These are phyloP conservation scores for Candida smagusa DNA, from an alignment of 1,139 yeast genomes.

Conservation along the genomic window DNA sequence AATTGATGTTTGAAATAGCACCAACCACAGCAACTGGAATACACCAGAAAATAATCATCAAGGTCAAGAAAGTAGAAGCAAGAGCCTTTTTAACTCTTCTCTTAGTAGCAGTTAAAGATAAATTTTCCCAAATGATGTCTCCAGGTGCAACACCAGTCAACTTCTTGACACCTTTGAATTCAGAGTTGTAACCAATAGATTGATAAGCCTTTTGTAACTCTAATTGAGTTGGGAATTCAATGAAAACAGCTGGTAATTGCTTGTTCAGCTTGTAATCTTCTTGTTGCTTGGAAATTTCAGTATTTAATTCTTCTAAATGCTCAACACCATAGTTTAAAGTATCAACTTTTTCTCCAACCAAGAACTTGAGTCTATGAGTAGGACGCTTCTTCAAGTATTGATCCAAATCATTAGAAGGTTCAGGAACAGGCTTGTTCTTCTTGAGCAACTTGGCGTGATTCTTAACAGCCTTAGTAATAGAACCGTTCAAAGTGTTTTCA, in stretches of 20 bases:
- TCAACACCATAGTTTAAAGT: constrained; percentile 71
- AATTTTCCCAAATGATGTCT: constrained; percentile 83
- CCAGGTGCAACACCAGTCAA: constrained; percentile 63
- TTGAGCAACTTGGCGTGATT: constrained; percentile 54
- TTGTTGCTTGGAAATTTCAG: constrained; percentile 62
- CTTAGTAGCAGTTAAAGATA: constrained; percentile 39
- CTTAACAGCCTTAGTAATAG: constrained; percentile 55
- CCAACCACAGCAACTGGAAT: constrained; percentile 86
- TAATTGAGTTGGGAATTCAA: constrained; percentile 82
- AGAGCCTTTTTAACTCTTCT: constrained; percentile 40
- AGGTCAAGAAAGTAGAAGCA: constrained; percentile 43
- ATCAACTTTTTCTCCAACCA: constrained; percentile 80
- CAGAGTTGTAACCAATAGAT: constrained; percentile 63
- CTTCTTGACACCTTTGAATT: constrained; percentile 61
- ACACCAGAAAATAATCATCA: constrained; percentile 75
- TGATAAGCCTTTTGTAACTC: constrained; percentile 91
- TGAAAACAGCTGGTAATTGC: constrained; percentile 71
- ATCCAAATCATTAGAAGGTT: constrained; percentile 58
- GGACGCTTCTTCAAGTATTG: constrained; percentile 68
- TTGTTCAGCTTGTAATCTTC: constrained; percentile 38
- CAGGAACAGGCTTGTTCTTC: constrained; percentile 50
- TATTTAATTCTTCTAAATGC: constrained; percentile 64
- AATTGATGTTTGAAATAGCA: constrained; percentile 69
- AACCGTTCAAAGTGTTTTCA: constrained; percentile 57
- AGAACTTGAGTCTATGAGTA: constrained; percentile 52